Percentiles rank a stretch among this genome's conserved stretches.
These are phyloP conservation scores for Colletotrichum lupini DNA, from an alignment of 2,329 filamentous ascomycete genomes.

Conservation along the genomic window DNA sequence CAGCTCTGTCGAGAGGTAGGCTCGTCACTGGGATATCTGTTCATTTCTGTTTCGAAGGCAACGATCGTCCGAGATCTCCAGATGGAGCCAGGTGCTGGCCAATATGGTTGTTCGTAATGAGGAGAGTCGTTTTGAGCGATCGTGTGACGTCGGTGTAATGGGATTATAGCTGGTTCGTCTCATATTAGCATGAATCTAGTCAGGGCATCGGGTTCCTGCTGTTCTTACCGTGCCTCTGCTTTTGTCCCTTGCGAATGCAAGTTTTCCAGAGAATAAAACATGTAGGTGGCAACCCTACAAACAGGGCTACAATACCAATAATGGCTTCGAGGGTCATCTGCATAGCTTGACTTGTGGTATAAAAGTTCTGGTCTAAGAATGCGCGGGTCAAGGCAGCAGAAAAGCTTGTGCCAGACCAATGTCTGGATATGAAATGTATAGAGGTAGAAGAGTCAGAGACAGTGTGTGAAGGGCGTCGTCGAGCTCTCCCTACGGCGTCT, in stretches of 20 bases:
- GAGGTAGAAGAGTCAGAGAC: no score
- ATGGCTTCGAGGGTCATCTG: slow-evolving; percentile 26
- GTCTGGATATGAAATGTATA: no score
- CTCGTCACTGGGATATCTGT: background rate
- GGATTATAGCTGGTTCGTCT: background rate
- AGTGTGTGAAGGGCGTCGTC: no score
- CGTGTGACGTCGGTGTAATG: background rate
- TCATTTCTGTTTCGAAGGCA: background rate
- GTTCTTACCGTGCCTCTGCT: background rate
- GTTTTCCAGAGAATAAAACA: slow-evolving; percentile 21
- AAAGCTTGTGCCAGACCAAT: no score
- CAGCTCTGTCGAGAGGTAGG: background rate
- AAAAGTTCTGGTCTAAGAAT: background rate
- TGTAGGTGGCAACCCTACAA: background rate
- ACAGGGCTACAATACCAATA: slow-evolving; percentile 6
- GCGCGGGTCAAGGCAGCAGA: background rate
- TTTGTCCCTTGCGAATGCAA: background rate
- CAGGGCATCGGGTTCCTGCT: no score
- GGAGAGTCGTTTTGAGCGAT: fast-evolving
- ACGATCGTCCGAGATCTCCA: background rate
- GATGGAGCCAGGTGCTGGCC: background rate
- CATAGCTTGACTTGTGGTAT: background rate
- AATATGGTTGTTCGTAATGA: background rate
- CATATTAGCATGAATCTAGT: background rate
- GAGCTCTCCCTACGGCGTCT: no score